Base-by-base conservation (phyloP, 768 basidiomycete genomes). In the Suillus tomentosus region DNA sequence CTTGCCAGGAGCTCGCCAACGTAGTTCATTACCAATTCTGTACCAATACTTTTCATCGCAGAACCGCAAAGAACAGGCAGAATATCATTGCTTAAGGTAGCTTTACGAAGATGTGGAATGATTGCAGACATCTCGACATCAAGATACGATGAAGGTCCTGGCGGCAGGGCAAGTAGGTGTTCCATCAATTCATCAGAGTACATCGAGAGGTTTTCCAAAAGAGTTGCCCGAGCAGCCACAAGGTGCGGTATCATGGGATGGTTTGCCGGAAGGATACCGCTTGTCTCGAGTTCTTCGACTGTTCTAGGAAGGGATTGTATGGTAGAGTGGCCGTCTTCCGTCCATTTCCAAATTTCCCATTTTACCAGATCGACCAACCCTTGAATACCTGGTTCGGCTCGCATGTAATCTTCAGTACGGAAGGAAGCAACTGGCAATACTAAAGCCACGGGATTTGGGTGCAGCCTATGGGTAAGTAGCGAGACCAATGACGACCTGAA, bases 61-160 rank as follows among this genome's bases (percentile, higher is more conserved):
- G 94, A 89, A 11, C 94, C 94, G 69, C 93, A 94, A 14, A 95
- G 72, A 19, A 95, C 87, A 10, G 94, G 94, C 4, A 95, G 79
- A 27, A 94, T 81, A 8, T 86, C 81, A 64, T 87, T 87, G 15
- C 76, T 75, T 37, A 93, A 71, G 3, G 90, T 91, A 14, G 90
- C 87, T 15, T 79, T 77, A 31, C 94, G 89, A 34, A 95, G 81
- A 68, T 87, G 83, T 27, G 82, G 80, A 51, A 92, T 76, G 62
- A 95, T 83, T 11, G 78, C 74, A 11, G 78, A 67, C 27, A 80
- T 67, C 5, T 84, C 76, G 31, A 95, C 72, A n/a, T 80, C 78
- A 11, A 94, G 81, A 75, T 94, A 94, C 3, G 87, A 81, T 5
- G 85, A 85, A 2, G 87, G 81, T 31, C 81, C 81, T 4, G 85